These are phyloP conservation scores for Melastoma candidum DNA, from an alignment of 441 rosid genomes.

Conservation along the genomic window DNA sequence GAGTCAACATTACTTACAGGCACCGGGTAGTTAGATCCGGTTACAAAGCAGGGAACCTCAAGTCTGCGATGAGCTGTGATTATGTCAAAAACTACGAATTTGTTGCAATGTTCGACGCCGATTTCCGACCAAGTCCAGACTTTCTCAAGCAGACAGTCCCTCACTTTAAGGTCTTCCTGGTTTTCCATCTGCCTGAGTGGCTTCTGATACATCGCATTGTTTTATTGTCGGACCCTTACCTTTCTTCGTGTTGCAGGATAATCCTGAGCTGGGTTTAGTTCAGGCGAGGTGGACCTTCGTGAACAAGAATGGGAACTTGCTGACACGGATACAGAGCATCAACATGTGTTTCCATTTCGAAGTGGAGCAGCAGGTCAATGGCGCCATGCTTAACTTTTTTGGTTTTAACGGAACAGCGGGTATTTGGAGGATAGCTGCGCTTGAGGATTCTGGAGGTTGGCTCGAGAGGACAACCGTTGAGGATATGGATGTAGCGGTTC, in stretches of 20 bases:
- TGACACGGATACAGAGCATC: slow-evolving; percentile 88
- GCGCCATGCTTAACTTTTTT: slow-evolving; percentile 75
- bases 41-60: slow-evolving; percentile 96
- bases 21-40: slow-evolving; percentile 81
- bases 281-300: slow-evolving; percentile 92
- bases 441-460: slow-evolving; percentile 94
- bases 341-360: slow-evolving; percentile 90
- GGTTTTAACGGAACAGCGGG: slow-evolving; percentile 99
- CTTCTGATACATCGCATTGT: too few relatives aligned
- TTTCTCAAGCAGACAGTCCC: slow-evolving; percentile 75
- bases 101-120: slow-evolving; percentile 88
- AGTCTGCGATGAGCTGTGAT: slow-evolving; percentile 87
- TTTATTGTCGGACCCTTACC: too few relatives aligned
- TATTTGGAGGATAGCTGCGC: slow-evolving; percentile 91
- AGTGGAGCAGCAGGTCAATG: slow-evolving; percentile 92
- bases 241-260: slow-evolving; percentile 35
- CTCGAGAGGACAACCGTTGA: slow-evolving; percentile 91
- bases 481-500: slow-evolving; percentile 96
- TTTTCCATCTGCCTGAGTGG: not conserved
- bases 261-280: slow-evolving; percentile 79
- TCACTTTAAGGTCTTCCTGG: slow-evolving; percentile 65
- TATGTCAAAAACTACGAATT: slow-evolving; percentile 48
- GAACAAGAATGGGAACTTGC: slow-evolving; percentile 84
- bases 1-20: slow-evolving; percentile 63
- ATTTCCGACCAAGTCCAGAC: slow-evolving; percentile 79